Conservation (phyloP, 345 rosid species). For the Hibiscus tridactylites region DNA sequence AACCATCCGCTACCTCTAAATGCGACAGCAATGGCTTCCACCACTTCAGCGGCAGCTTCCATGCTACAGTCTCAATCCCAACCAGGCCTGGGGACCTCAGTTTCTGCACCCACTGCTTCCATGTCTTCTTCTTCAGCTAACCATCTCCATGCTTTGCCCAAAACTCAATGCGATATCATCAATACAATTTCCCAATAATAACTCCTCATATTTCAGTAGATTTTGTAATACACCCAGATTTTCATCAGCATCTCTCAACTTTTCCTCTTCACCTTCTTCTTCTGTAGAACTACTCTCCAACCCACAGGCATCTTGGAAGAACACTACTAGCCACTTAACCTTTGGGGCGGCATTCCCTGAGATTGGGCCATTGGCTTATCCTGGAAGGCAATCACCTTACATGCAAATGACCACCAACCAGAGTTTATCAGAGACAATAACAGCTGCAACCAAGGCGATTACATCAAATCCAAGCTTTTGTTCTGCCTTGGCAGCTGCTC, state of each 20-base stretch:
- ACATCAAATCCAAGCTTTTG: conserved; percentile 26
- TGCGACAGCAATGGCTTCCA: conserved; percentile 37
- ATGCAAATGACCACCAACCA: conserved; percentile 16
- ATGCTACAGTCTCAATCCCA: conserved; percentile 26
- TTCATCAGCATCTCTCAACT: conserved; percentile 31
- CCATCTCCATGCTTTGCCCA: conserved; percentile 23
- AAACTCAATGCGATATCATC: conserved; percentile 13
- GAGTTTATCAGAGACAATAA: conserved; percentile 16
- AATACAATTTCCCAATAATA: conserved; percentile 16
- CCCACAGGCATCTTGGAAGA: conserved; percentile 5
- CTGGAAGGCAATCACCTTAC: conserved; percentile 1
- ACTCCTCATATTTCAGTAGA: conserved; percentile 9
- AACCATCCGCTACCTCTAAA: conserved; percentile 36
- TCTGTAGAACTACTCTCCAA: conserved; percentile 13
- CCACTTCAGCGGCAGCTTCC: conserved; percentile 35
- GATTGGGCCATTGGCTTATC: not conserved
- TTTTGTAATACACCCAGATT: conserved; percentile 14
- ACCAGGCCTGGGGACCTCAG: conserved; percentile 13
- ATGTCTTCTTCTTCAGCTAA: conserved; percentile 5
- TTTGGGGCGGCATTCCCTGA: conserved; percentile 8
- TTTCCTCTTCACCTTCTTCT: conserved; percentile 22
- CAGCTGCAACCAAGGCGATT: conserved; percentile 27
- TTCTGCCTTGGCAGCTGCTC: conserved; percentile 29
- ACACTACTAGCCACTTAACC: not conserved
- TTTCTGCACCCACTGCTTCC: conserved; percentile 11